phyloP scores from a whole-genome alignment of 192 early-diverging fungal species.

The Coemansia sp. region DNA sequence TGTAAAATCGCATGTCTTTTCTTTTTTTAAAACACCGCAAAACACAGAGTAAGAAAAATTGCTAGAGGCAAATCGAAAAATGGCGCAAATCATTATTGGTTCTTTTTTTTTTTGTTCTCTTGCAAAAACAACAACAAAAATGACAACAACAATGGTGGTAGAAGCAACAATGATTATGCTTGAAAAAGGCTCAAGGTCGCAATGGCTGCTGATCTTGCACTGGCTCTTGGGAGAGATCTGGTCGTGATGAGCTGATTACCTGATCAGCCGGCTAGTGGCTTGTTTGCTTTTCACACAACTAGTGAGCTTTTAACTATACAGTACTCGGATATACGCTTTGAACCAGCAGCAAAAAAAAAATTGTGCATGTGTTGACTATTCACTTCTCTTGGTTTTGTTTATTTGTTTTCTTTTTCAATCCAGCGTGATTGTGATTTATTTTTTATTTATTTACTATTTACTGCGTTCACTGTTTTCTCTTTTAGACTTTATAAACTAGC shows the following conservation, averaged over 20 bases:
- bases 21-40: constrained; percentile 5
- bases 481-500: constrained; percentile 3
- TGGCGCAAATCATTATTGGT: not conserved
- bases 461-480: not conserved
- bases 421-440: not conserved
- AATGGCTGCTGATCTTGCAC: too few species aligned
- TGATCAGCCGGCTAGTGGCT: too few species aligned
- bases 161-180: too few species aligned
- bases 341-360: not conserved
- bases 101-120: not conserved
- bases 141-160: not conserved
- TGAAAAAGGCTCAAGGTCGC: too few species aligned
- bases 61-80: not conserved
- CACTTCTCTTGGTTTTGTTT: not conserved
- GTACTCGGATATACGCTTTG: too few species aligned
- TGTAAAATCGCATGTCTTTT: not conserved
- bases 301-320: too few species aligned
- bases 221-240: too few species aligned
- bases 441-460: not conserved
- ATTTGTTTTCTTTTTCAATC: not conserved
- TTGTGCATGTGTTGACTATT: not conserved
- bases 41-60: not conserved
- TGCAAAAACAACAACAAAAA: not conserved
- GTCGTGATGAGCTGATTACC: too few species aligned
- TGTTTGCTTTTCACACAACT: too few species aligned